These are phyloP conservation scores for Carex littledalei DNA, from an alignment of 176 grass and related monocot genomes.

Conservation along the genomic window DNA sequence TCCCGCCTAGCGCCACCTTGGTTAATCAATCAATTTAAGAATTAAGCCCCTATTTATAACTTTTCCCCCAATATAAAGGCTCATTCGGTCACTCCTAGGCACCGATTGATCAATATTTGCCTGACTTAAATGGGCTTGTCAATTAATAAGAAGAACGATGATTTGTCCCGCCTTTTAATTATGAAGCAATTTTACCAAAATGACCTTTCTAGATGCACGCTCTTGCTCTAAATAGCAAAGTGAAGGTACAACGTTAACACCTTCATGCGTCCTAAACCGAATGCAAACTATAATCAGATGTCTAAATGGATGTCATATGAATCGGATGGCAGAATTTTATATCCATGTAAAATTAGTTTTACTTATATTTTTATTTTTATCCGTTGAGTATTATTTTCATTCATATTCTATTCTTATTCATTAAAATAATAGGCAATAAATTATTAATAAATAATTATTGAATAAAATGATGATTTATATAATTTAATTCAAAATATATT, in stretches of 20 bases:
- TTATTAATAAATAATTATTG: too few relatives aligned
- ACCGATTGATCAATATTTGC: background rate
- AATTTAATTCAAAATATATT: too few relatives aligned
- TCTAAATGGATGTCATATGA: too few relatives aligned
- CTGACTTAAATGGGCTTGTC: background rate
- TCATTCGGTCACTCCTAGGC: background rate
- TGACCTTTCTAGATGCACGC: slow-evolving; percentile 4
- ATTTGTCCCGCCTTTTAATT: background rate
- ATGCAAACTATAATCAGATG: background rate
- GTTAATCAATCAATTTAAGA: background rate
- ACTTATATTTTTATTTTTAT: too few relatives aligned
- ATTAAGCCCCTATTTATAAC: background rate
- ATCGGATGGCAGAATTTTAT: too few relatives aligned
- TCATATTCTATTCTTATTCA: too few relatives aligned
- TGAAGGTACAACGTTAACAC: background rate
- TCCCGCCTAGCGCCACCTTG: background rate
- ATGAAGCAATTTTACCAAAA: background rate
- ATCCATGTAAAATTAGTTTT: too few relatives aligned
- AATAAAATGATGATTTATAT: too few relatives aligned
- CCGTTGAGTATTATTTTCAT: too few relatives aligned
- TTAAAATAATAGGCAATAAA: too few relatives aligned
- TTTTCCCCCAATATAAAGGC: background rate
- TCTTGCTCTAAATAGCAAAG: background rate
- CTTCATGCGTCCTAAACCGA: background rate
- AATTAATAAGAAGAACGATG: background rate